Conservation (phyloP, 2,329 filamentous ascomycete genomes). For the Cytospora leucostoma region DNA sequence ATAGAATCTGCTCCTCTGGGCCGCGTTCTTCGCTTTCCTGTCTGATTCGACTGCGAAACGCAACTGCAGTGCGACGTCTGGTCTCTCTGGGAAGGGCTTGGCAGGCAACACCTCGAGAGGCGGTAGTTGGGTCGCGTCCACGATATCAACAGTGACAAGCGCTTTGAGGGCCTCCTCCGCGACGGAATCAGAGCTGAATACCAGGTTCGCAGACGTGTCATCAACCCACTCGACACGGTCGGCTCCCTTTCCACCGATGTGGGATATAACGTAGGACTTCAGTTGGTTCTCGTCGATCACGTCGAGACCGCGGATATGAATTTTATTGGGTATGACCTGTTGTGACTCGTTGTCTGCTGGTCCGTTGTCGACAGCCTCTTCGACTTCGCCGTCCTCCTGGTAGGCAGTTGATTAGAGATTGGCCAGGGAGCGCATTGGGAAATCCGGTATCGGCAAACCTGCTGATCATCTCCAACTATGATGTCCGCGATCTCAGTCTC, state of each 20-base stretch:
- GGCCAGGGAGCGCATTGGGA: no score
- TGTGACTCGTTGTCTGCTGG: constrained; percentile 33
- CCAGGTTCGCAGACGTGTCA: constrained; percentile 83
- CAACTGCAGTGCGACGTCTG: constrained; percentile 69
- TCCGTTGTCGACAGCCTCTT: constrained; percentile 35
- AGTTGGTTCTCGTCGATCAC: constrained; percentile 80
- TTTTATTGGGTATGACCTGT: constrained; percentile 56
- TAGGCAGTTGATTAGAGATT: constrained; percentile 16
- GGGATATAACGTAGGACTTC: constrained; percentile 69
- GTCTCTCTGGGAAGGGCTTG: constrained; percentile 67
- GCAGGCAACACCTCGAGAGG: constrained; percentile 67
- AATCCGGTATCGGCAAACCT: constrained; percentile 29
- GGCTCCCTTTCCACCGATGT: constrained; percentile 59
- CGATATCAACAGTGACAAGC: constrained; percentile 53
- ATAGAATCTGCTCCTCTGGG: constrained; percentile 85
- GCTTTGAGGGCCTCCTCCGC: constrained; percentile 58
- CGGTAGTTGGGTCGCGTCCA: constrained; percentile 57
- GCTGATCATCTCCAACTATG: constrained; percentile 33
- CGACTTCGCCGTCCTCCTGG: constrained; percentile 46
- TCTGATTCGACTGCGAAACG: constrained; percentile 75
- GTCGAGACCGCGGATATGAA: constrained; percentile 85
- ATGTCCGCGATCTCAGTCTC: constrained; percentile 38
- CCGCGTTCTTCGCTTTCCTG: constrained; percentile 76
- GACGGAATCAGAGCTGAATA: constrained; percentile 63
- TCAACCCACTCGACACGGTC: constrained; percentile 89